Percentiles rank a stretch among this genome's conserved stretches.
Evolutionary conservation across 768 basidiomycete genomes (phyloP).

Genomic region (Amanita molliuscula): DNA sequence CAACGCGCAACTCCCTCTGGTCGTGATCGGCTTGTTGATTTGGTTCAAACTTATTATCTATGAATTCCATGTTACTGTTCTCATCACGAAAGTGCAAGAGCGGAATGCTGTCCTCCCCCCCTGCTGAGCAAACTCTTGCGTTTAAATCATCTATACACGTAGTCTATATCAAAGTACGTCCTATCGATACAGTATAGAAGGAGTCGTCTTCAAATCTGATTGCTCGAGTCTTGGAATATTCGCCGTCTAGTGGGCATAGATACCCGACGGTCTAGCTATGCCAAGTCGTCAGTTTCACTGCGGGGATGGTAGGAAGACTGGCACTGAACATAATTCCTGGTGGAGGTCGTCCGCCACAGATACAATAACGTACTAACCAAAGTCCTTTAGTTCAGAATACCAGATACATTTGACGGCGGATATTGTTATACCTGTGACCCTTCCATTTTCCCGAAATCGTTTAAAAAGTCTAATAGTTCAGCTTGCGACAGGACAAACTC

Average conservation of each 20-base stretch:
- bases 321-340: background rate
- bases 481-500: constrained; percentile 1
- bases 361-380: background rate
- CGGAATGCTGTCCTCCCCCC: too few relatives aligned
- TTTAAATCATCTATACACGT: too few relatives aligned
- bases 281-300: background rate
- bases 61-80: too few relatives aligned
- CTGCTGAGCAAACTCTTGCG: too few relatives aligned
- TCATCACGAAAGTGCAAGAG: too few relatives aligned
- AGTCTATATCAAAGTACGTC: too few relatives aligned
- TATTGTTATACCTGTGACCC: background rate
- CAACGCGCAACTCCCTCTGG: too few relatives aligned
- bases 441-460: background rate
- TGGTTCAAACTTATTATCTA: too few relatives aligned
- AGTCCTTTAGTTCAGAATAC: background rate
- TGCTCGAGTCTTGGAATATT: background rate
- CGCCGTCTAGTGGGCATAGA: background rate
- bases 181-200: background rate
- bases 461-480: background rate
- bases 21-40: too few relatives aligned
- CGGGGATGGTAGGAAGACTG: too few relatives aligned
- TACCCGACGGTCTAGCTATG: background rate
- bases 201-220: background rate
- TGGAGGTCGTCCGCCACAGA: background rate
- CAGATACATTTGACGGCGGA: background rate